phyloP scores from a whole-genome alignment of 352 stramenopile genomes.

The Thalassiosira mediterranea region DNA sequence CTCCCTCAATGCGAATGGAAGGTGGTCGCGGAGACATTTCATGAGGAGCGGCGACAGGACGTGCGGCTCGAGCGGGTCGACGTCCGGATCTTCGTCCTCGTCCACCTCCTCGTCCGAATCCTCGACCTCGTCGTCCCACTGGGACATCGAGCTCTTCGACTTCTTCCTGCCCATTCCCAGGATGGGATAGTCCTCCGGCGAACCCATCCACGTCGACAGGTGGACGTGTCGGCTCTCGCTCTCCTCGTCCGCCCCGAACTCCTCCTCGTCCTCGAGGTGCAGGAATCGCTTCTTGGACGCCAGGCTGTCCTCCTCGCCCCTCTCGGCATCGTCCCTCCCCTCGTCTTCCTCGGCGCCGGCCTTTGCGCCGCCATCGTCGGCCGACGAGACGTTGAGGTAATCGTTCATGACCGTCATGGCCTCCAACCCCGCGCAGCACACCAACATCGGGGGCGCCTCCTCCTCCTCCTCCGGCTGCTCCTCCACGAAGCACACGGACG shows the following conservation, averaged over 20 bases:
- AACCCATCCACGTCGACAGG: constrained; percentile 35
- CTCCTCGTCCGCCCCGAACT: no score
- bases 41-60: constrained; percentile 80
- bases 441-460: background rate
- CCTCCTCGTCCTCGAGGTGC: constrained; percentile 18
- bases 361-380: background rate
- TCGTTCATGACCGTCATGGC: background rate
- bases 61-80: constrained; percentile 50
- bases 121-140: no score
- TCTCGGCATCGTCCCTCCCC: no score
- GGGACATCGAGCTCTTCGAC: no score
- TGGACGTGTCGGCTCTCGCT: no score
- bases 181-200: constrained; percentile 38
- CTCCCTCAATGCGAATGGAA: constrained; percentile 54
- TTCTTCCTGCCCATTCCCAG: no score
- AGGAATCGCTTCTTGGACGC: constrained; percentile 27
- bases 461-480: background rate
- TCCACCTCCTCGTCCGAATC: no score
- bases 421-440: background rate
- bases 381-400: background rate
- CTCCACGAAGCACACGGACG: background rate
- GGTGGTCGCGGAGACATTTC: constrained; percentile 74
- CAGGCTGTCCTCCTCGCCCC: constrained; percentile 9
- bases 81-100: background rate
- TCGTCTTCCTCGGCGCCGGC: background rate